Percentiles rank a stretch among this genome's conserved stretches.
Conservation (phyloP, 2,329 filamentous ascomycete species). For the Zelopaecilomyces penicillatus region DNA sequence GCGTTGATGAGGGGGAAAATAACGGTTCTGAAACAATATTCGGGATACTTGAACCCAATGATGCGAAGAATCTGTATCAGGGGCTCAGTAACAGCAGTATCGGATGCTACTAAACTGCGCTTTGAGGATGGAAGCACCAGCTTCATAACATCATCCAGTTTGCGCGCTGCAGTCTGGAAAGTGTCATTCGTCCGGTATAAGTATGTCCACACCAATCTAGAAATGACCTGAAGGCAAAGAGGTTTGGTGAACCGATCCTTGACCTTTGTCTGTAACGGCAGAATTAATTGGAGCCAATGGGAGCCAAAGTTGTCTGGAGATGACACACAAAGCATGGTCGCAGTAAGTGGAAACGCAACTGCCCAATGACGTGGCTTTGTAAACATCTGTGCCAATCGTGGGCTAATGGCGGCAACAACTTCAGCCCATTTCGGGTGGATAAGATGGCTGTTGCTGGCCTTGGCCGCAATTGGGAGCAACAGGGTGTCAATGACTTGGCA, state of each 20-base stretch:
- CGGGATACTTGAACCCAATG: constrained; percentile 87
- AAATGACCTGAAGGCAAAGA: constrained; percentile 80
- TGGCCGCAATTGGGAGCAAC: constrained; percentile 77
- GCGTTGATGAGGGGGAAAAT: constrained; percentile 95
- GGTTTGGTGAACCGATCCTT: constrained; percentile 76
- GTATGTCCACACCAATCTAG: constrained; percentile 88
- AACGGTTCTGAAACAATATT: constrained; percentile 84
- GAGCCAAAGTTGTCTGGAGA: constrained; percentile 72
- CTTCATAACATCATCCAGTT: constrained; percentile 82
- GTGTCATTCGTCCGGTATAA: constrained; percentile 76
- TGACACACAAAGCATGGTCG: constrained; percentile 80
- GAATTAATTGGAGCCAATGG: constrained; percentile 79
- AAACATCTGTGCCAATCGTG: constrained; percentile 74
- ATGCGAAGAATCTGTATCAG: constrained; percentile 90
- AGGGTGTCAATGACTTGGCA: constrained; percentile 86
- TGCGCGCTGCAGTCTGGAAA: constrained; percentile 58
- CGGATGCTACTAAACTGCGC: constrained; percentile 72
- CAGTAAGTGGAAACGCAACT: constrained; percentile 79
- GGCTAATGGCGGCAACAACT: constrained; percentile 69
- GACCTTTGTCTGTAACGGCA: constrained; percentile 68
- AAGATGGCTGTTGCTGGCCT: constrained; percentile 66
- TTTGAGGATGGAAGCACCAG: constrained; percentile 75
- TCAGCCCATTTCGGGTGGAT: constrained; percentile 78
- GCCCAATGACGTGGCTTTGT: constrained; percentile 89
- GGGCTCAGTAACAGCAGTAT: constrained; percentile 77